Base-by-base conservation (phyloP, 2,329 filamentous ascomycete genomes). In the Xylaria polymorpha region DNA sequence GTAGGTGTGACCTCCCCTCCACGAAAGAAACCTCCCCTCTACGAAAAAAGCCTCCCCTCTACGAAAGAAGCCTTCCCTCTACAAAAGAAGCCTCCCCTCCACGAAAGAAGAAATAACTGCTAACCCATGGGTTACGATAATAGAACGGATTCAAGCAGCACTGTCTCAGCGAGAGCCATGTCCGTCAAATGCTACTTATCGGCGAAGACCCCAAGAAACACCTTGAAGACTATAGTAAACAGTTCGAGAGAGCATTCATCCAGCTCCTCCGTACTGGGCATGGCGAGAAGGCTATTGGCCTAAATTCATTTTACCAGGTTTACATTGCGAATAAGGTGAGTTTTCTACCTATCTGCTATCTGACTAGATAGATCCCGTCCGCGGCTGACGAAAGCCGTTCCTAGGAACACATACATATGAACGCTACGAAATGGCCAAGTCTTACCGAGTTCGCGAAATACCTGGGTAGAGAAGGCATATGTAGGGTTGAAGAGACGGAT, bases 221-320 rank as follows among this genome's bases (percentile, higher is more conserved):
- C 79, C 95, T 98, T 80, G 88, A 92, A 77, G 88, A 94, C 55
- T 99, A 90, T 83, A 93, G 88, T 80, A 88, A 88, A 69, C 88
- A 97, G 74, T 99, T 99, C 79, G 83, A 92, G 71, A 87, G 87
- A 67, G 93, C 97, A 77, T 97, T 97, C 75, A 72, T 97, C 0
- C 85, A 89, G 66, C 84, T 96, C 1, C 85, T 99, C 7, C 87
- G 89, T 66, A 97, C 94, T 0, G 88, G 91, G 0, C 96, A 99
- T 76, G 94, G 94, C 71, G 94, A 97, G 81, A 99, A 99, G 80
- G 88, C 90, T 75, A 90, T 98, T 1, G 88, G 94, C 41, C 88
- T 94, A 61, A 99, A 99, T 77, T 90, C 93, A 70, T 98, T 98
- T 80, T 99, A 99, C 81, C 94, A 98, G 79, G 91, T 94, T 77